A percentile compares a stretch with the other conserved stretches of the same genome.
Evolutionary conservation across 2,329 filamentous ascomycete species (phyloP).

Genomic region (Nemania sp.): DNA sequence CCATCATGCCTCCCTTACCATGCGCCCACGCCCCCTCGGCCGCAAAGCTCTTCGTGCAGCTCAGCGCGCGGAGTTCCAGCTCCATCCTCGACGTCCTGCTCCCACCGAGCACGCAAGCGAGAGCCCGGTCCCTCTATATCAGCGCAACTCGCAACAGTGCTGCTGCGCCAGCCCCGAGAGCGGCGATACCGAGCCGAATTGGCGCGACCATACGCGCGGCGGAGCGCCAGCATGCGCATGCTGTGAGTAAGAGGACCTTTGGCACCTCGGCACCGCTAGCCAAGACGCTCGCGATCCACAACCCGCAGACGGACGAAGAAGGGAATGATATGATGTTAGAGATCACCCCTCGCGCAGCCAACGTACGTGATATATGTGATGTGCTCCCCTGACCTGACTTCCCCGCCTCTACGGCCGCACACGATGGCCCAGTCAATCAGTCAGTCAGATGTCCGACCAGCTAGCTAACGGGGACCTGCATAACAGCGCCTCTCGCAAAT

Average conservation of each 20-base stretch:
- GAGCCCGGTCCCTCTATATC: slow-evolving; percentile 44
- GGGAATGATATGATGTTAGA: slow-evolving; percentile 86
- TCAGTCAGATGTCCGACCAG: neutral
- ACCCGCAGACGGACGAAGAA: slow-evolving; percentile 83
- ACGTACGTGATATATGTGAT: slow-evolving; percentile 66
- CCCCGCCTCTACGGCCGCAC: neutral
- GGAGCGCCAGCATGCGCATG: neutral
- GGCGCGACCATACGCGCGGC: too few species aligned
- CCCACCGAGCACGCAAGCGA: slow-evolving; percentile 43
- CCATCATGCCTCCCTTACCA: slow-evolving; percentile 44
- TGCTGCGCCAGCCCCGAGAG: neutral
- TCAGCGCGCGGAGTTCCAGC: slow-evolving; percentile 42
- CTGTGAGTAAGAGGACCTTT: slow-evolving; percentile 21
- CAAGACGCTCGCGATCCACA: slow-evolving; percentile 67
- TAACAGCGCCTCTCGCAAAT: slow-evolving; percentile 79
- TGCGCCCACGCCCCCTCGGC: slow-evolving; percentile 55
- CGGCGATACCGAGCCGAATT: slow-evolving; percentile 26
- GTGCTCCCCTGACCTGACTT: slow-evolving; percentile 4
- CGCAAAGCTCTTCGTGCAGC: slow-evolving; percentile 51
- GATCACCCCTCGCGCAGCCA: slow-evolving; percentile 85
- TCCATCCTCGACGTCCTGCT: slow-evolving; percentile 55
- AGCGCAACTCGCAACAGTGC: slow-evolving; percentile 45
- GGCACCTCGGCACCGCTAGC: slow-evolving; percentile 26
- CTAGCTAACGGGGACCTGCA: slow-evolving; percentile 13
- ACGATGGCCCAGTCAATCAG: neutral